Base-by-base conservation (phyloP, 2,329 filamentous ascomycete species). In the Xylaria sp. region DNA sequence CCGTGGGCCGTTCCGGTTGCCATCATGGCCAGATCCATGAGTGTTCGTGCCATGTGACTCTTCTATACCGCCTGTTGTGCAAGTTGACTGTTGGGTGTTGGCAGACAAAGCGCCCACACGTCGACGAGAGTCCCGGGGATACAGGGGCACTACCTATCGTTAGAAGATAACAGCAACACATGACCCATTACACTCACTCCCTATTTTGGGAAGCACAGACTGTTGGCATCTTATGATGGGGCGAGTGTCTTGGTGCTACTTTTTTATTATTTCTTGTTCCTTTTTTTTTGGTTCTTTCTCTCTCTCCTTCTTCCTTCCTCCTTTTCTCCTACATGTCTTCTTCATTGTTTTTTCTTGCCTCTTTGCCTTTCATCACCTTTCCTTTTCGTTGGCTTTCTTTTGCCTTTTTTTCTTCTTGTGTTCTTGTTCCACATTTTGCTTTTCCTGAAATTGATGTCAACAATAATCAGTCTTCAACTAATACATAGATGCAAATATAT, bases 91-190 rank as follows among this genome's bases (percentile, higher is more conserved):
- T 59, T n/a, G 31, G 25, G 39, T 34, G 25, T 46, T 48, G 25
- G 39, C 67, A 66, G 63, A 66, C 62, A 25, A 58, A 28, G 52
- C 51, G 15, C 23, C 34, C 57, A 62, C 63, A 58, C 62, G 56
- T 58, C 44, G 13, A 58, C 46, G 39, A 31, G 39, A 34, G 61
- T 46, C 56, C 46, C 37, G 56, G 56, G 20, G 2, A 64, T 57
- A 50, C 56, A 68, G 65, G 55, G 66, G 34, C 28, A 44, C 15
- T 34, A 34, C 9, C 31, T 34, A 34, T 1, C 6, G 31, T 3
- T 34, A 34, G 31, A 46, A 46, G 41, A 46, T 7, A 18, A n/a
- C n/a, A 41, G 9, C 39, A 13, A 44, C 4, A 46, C 44, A 15
- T 46, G 44, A n/a, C 44, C 18, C 46, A 48, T 48, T 31, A 52